Conservation (phyloP, 202 grass and related monocot genomes). For the Setaria italica region DNA sequence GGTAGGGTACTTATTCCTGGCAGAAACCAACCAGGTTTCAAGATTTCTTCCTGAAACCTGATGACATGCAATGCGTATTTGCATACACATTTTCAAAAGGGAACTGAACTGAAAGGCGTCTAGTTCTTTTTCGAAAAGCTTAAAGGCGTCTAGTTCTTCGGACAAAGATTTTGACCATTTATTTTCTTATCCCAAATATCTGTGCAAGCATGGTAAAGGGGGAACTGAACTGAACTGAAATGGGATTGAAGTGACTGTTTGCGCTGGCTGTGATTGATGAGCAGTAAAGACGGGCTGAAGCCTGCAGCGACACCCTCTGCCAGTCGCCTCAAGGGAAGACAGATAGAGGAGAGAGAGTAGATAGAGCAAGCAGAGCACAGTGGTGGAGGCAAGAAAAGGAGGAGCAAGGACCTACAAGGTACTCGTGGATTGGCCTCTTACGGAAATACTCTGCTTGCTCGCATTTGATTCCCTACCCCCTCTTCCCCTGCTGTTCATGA, state of each 20-base stretch:
- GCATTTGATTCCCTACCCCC: conserved; percentile 53
- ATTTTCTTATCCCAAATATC: neutral
- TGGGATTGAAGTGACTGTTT: conserved; percentile 55
- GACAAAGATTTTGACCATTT: neutral
- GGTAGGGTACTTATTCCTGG: neutral
- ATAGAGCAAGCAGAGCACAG: neutral
- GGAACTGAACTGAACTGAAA: conserved; percentile 1
- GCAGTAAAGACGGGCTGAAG: conserved; percentile 40
- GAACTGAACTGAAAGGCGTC: no score
- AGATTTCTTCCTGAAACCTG: neutral
- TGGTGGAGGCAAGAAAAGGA: conserved; percentile 26
- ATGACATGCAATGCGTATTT: neutral
- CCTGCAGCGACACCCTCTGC: conserved; percentile 8
- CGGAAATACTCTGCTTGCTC: conserved; percentile 48
- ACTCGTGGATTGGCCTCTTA: conserved; percentile 65
- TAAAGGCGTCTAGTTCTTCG: neutral
- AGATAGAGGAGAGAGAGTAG: neutral
- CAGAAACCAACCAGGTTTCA: neutral
- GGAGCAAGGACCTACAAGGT: conserved; percentile 52
- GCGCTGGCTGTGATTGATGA: conserved; percentile 41
- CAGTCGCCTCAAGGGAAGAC: conserved; percentile 51
- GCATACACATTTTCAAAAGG: no score
- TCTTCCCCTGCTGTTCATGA: conserved; percentile 39
- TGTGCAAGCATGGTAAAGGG: no score
- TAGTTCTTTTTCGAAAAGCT: no score